Percentiles rank a stretch among this genome's conserved stretches.
These are phyloP conservation scores for Termitomyces sp. DNA, from an alignment of 768 basidiomycete genomes.

Conservation along the genomic window DNA sequence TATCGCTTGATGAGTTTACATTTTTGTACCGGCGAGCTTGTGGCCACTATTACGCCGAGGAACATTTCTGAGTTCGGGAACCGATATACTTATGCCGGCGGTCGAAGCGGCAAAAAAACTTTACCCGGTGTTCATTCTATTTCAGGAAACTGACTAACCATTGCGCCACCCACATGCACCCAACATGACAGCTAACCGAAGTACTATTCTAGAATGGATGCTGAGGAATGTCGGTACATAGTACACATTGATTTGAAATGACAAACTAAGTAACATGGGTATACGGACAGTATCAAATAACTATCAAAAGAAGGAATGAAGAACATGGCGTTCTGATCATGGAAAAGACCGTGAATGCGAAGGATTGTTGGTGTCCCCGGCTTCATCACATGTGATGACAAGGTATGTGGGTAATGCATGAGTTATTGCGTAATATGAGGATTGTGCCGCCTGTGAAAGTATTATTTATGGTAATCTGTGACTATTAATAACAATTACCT, in stretches of 20 bases:
- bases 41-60: constrained; percentile 1
- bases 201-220: constrained; percentile 8
- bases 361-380: constrained; percentile 14
- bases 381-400: constrained; percentile 9
- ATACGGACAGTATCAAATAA: constrained; percentile 10
- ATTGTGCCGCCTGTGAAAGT: constrained; percentile 2
- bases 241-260: constrained; percentile 19
- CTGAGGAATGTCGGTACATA: constrained; percentile 9
- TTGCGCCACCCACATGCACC: constrained; percentile 6
- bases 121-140: constrained; percentile 1
- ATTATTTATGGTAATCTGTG: neutral
- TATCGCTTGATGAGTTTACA: neutral
- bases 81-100: constrained; percentile 4
- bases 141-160: constrained; percentile 3
- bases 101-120: constrained; percentile 1
- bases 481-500: constrained; percentile 7
- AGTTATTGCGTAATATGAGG: constrained; percentile 10
- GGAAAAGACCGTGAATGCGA: constrained; percentile 18
- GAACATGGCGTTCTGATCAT: constrained; percentile 7
- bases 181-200: neutral
- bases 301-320: constrained; percentile 2
- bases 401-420: constrained; percentile 9
- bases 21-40: neutral
- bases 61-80: neutral
- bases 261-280: constrained; percentile 14